phyloP scores from a whole-genome alignment of 768 basidiomycete genomes.

The Calocybe gangraenosa region DNA sequence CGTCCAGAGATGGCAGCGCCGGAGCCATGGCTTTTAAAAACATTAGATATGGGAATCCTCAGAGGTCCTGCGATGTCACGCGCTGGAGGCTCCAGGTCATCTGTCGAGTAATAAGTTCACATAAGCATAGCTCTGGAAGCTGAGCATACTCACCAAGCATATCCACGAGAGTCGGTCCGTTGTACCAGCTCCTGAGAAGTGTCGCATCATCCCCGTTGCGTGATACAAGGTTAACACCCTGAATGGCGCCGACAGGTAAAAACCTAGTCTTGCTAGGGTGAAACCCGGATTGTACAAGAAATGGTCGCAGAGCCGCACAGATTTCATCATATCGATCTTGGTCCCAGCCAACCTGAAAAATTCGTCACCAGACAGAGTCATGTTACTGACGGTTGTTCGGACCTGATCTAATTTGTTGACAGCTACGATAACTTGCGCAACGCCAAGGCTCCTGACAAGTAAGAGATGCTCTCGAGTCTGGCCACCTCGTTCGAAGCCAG shows the following conservation, averaged over 20 bases:
- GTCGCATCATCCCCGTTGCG: constrained; percentile 42
- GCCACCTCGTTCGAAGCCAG: constrained; percentile 90
- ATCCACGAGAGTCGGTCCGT: constrained; percentile 80
- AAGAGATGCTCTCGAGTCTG: constrained; percentile 95
- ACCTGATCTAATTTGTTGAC: constrained; percentile 96
- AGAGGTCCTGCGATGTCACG: constrained; percentile 75
- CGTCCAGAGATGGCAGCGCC: constrained; percentile 79
- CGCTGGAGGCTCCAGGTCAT: constrained; percentile 74
- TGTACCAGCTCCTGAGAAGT: constrained; percentile 70
- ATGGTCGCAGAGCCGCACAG: constrained; percentile 64
- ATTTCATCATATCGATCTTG: constrained; percentile 85
- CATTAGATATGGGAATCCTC: constrained; percentile 89
- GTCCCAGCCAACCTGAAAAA: constrained; percentile 81
- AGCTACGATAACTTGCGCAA: constrained; percentile 86
- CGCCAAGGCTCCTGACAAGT: constrained; percentile 88
- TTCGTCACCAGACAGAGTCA: no score
- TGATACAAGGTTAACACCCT: constrained; percentile 77
- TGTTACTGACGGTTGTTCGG: constrained; percentile 21
- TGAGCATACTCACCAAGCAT: constrained; percentile 56
- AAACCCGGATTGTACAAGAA: constrained; percentile 88
- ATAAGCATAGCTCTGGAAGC: neutral
- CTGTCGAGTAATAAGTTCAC: constrained; percentile 30
- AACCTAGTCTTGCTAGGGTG: constrained; percentile 73
- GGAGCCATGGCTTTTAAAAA: constrained; percentile 85
- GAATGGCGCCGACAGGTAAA: constrained; percentile 86